A percentile compares a stretch with the other conserved stretches of the same genome.
phyloP scores from a whole-genome alignment of 2,329 filamentous ascomycete species.

The Pestalotiopsis sp. region DNA sequence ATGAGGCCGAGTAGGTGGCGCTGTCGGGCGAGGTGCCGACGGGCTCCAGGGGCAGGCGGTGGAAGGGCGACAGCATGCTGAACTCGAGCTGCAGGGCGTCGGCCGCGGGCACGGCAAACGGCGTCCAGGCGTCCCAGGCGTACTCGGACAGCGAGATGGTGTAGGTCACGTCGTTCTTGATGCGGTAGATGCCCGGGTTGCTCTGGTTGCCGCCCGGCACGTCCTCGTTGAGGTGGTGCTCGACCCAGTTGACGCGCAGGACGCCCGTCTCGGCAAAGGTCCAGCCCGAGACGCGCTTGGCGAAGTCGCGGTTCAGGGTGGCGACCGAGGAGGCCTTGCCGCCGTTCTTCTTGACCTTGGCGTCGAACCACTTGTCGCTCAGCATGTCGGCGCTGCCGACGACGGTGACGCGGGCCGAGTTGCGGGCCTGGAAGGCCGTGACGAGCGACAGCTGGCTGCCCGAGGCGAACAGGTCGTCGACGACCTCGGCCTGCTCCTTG shows the following conservation, averaged over 20 bases:
- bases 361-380: conserved; percentile 86
- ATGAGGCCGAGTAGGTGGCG: conserved; percentile 73
- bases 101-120: conserved; percentile 69
- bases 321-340: conserved; percentile 55
- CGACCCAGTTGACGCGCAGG: conserved; percentile 78
- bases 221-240: conserved; percentile 71
- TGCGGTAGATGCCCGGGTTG: conserved; percentile 88
- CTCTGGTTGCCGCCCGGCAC: conserved; percentile 36
- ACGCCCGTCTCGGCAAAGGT: conserved; percentile 94
- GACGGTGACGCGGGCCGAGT: conserved; percentile 87
- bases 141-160: conserved; percentile 90
- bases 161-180: conserved; percentile 94
- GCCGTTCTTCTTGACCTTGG: conserved; percentile 67
- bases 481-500: conserved; percentile 74
- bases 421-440: conserved; percentile 87
- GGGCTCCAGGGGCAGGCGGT: conserved; percentile 75
- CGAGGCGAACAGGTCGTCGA: conserved; percentile 84
- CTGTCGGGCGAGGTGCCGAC: conserved; percentile 63
- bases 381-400: conserved; percentile 86
- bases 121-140: conserved; percentile 70
- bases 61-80: conserved; percentile 97
- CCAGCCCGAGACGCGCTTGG: conserved; percentile 86
- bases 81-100: conserved; percentile 94
- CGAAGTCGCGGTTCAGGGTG: conserved; percentile 83
- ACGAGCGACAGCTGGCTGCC: conserved; percentile 83